Evolutionary conservation across 2,329 filamentous ascomycete genomes (phyloP).

Genomic region (Penicillium sp.): DNA sequence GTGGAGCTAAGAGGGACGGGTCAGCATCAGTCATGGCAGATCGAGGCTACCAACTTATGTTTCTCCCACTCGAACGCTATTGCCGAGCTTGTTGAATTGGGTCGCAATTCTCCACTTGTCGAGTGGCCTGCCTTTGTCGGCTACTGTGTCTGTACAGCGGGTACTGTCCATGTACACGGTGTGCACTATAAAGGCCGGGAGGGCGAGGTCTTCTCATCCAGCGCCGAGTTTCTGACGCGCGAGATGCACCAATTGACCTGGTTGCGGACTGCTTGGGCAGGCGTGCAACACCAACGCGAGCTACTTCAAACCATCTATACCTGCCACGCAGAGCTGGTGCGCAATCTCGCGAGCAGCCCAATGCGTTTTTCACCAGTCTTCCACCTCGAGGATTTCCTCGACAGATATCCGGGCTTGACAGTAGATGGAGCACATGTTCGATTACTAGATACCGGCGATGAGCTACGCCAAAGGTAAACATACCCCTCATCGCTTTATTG

Average conservation of each 20-base stretch:
- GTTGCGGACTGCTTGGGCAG: conserved; percentile 72
- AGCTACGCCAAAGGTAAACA: conserved; percentile 34
- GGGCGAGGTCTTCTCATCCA: conserved; percentile 64
- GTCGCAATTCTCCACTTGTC: conserved; percentile 69
- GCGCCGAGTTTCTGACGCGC: conserved; percentile 69
- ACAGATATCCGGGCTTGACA: conserved; percentile 70
- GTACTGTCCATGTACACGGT: conserved; percentile 85
- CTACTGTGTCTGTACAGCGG: conserved; percentile 83
- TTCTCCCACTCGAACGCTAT: conserved; percentile 86
- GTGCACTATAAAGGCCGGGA: conserved; percentile 70
- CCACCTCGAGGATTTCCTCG: conserved; percentile 84
- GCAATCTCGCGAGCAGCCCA: conserved; percentile 65
- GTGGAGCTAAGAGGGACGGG: conserved; percentile 76
- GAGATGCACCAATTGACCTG: conserved; percentile 80
- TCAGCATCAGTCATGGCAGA: conserved; percentile 90
- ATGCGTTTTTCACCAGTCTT: conserved; percentile 78
- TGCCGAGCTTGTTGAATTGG: conserved; percentile 76
- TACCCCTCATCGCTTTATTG: not conserved
- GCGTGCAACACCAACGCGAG: conserved; percentile 76
- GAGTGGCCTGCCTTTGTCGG: conserved; percentile 87
- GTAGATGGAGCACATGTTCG: conserved; percentile 76
- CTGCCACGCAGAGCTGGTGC: conserved; percentile 78
- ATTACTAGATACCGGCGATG: conserved; percentile 65
- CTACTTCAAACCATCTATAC: conserved; percentile 75
- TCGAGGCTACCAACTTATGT: conserved; percentile 85